phyloP scores from a whole-genome alignment of 805 yeast genomes.

The Suhomyces sp. region DNA sequence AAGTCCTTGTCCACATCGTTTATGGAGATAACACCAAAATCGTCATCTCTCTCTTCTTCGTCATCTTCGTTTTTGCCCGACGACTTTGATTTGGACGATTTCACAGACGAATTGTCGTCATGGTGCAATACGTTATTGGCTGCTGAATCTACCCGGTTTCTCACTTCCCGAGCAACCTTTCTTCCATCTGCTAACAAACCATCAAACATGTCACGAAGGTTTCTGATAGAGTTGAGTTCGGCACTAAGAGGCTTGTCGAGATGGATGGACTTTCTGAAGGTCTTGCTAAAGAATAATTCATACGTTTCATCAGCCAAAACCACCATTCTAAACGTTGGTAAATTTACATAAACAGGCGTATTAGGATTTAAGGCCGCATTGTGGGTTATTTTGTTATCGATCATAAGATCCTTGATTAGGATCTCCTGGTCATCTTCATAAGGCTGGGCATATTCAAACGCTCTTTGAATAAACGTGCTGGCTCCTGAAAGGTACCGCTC shows the following conservation, averaged over 20 bases:
- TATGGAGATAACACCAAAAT: conserved; percentile 37
- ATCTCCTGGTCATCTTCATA: conserved; percentile 40
- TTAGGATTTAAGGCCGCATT: conserved; percentile 83
- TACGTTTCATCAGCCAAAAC: conserved; percentile 90
- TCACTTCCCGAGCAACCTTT: conserved; percentile 85
- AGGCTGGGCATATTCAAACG: conserved; percentile 87
- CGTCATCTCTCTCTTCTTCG: conserved; percentile 51
- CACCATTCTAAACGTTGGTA: conserved; percentile 94
- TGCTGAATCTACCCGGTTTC: conserved; percentile 79
- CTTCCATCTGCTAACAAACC: conserved; percentile 90
- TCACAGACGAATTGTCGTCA: conserved; percentile 21
- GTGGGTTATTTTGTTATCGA: conserved; percentile 46
- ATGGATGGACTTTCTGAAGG: conserved; percentile 66
- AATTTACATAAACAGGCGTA: conserved; percentile 67
- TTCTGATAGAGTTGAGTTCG: conserved; percentile 48
- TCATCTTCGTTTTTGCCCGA: conserved; percentile 15
- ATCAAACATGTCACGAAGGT: conserved; percentile 83
- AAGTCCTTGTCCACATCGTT: conserved; percentile 46
- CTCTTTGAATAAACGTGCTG: conserved; percentile 78
- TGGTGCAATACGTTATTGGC: conserved; percentile 3
- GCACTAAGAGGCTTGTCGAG: conserved; percentile 52
- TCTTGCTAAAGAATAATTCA: conserved; percentile 74
- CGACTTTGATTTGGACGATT: conserved; percentile 20
- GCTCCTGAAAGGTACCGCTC: conserved; percentile 85
- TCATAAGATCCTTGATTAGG: conserved; percentile 34